phyloP scores from a whole-genome alignment of 495 filamentous ascomycete species.

The Chlorociboria aeruginascens region DNA sequence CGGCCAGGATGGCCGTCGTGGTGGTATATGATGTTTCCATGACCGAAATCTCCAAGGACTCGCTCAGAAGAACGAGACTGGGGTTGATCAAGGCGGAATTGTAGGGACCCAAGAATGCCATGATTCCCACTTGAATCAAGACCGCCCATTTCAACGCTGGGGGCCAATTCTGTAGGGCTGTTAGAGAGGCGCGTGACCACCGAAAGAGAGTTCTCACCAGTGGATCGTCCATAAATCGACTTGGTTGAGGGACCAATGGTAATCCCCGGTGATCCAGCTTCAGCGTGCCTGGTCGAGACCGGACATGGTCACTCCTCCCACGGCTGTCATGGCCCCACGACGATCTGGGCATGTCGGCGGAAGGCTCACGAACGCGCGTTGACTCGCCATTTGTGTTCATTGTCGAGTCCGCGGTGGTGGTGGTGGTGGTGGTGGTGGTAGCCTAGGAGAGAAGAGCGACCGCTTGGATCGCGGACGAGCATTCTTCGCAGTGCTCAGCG shows the following conservation, averaged over 20 bases:
- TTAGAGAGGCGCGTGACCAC: background rate
- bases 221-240: constrained; percentile 23
- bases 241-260: constrained; percentile 22
- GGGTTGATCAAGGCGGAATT: constrained; percentile 17
- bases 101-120: constrained; percentile 22
- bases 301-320: background rate
- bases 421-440: too few relatives aligned
- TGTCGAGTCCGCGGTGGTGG: too few relatives aligned
- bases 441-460: too few relatives aligned
- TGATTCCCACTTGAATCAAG: constrained; percentile 17
- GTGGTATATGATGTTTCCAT: constrained; percentile 19
- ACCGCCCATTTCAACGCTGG: constrained; percentile 22
- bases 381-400: too few relatives aligned
- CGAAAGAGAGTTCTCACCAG: constrained; percentile 14
- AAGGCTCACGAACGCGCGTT: background rate
- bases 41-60: constrained; percentile 8
- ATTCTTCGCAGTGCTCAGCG: too few relatives aligned
- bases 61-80: constrained; percentile 15
- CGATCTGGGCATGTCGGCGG: background rate
- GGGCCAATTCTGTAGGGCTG: constrained; percentile 18
- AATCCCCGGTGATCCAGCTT: constrained; percentile 19
- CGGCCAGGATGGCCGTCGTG: constrained; percentile 17
- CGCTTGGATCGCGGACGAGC: too few relatives aligned
- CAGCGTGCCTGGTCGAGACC: background rate
- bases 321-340: background rate